Percentiles rank a stretch among this genome's conserved stretches.
These are phyloP conservation scores for Globisporangium cystogenes DNA, from an alignment of 352 stramenopile species.

Conservation along the genomic window DNA sequence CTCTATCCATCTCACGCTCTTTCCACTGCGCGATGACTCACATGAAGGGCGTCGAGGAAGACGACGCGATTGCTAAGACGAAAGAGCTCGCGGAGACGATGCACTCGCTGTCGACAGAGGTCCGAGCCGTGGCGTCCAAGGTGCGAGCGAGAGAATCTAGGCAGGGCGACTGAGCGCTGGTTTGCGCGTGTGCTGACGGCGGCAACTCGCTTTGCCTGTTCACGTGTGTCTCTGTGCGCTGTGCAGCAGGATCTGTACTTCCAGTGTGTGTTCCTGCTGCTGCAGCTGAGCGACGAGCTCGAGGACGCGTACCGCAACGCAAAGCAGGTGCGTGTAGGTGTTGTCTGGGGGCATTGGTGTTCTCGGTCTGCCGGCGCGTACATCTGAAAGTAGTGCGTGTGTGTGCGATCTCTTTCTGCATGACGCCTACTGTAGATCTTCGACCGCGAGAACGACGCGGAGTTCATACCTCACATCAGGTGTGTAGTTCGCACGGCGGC, in stretches of 20 bases:
- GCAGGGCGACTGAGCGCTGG: too few relatives aligned
- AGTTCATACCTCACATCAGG: slow-evolving; percentile 66
- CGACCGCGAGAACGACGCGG: slow-evolving; percentile 20
- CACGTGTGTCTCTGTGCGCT: not conserved
- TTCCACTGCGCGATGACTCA: not conserved
- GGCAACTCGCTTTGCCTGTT: too few relatives aligned
- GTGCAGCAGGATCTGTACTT: slow-evolving; percentile 35
- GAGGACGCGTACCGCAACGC: slow-evolving; percentile 21
- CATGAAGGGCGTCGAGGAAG: slow-evolving; percentile 20
- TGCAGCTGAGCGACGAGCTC: slow-evolving; percentile 35
- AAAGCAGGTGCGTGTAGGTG: slow-evolving; percentile 25
- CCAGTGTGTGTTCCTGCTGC: slow-evolving; percentile 58
- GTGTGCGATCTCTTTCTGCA: not conserved
- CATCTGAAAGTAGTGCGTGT: too few relatives aligned
- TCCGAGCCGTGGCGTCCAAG: slow-evolving; percentile 48
- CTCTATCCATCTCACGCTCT: not conserved
- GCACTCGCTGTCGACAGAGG: slow-evolving; percentile 20
- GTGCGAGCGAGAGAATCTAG: slow-evolving; percentile 8
- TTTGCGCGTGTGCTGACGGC: not conserved
- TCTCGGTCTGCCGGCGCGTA: not conserved
- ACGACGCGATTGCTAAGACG: slow-evolving; percentile 24
- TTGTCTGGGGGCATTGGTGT: not conserved
- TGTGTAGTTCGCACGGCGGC: slow-evolving; percentile 15
- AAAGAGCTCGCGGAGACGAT: slow-evolving; percentile 29
- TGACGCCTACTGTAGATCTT: slow-evolving; percentile 34